A percentile compares a stretch with the other conserved stretches of the same genome.
Evolutionary conservation across 2,329 filamentous ascomycete genomes (phyloP).

Genomic region (Aureobasidium sp.): DNA sequence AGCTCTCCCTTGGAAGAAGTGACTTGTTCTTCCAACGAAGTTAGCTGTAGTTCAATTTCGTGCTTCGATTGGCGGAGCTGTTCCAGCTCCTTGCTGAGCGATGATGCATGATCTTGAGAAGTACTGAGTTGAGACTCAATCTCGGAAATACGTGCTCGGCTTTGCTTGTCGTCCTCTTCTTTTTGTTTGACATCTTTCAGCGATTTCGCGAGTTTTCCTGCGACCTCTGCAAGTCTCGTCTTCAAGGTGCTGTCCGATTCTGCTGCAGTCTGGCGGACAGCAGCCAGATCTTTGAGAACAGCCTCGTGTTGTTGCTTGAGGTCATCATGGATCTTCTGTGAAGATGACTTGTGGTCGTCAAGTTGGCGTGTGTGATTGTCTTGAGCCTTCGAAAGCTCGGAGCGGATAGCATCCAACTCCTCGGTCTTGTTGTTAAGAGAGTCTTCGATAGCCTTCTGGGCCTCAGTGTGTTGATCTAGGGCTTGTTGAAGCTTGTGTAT

Average conservation of each 20-base stretch:
- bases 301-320: slow-evolving; percentile 16
- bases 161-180: slow-evolving; percentile 5
- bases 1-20: background rate
- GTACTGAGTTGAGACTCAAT: slow-evolving; percentile 3
- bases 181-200: slow-evolving; percentile 12
- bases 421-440: background rate
- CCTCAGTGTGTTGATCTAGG: slow-evolving; percentile 8
- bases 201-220: slow-evolving; percentile 19
- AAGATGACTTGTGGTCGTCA: background rate
- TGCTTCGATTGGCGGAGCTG: slow-evolving; percentile 9
- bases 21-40: background rate
- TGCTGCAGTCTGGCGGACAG: slow-evolving; percentile 1
- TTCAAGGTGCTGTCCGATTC: slow-evolving; percentile 19
- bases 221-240: slow-evolving; percentile 24
- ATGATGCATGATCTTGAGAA: background rate
- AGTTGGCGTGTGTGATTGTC: slow-evolving; percentile 10
- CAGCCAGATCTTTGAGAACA: slow-evolving; percentile 2
- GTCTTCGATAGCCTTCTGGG: background rate
- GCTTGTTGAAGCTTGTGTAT: background rate
- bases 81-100: slow-evolving; percentile 3
- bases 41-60: slow-evolving; percentile 9
- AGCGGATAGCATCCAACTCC: slow-evolving; percentile 2
- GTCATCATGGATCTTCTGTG: slow-evolving; percentile 3
- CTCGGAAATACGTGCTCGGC: background rate
- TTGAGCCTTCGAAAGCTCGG: slow-evolving; percentile 5